These are phyloP conservation scores for Verticillium dahliae DNA, from an alignment of 2,329 filamentous ascomycete species.

Conservation along the genomic window DNA sequence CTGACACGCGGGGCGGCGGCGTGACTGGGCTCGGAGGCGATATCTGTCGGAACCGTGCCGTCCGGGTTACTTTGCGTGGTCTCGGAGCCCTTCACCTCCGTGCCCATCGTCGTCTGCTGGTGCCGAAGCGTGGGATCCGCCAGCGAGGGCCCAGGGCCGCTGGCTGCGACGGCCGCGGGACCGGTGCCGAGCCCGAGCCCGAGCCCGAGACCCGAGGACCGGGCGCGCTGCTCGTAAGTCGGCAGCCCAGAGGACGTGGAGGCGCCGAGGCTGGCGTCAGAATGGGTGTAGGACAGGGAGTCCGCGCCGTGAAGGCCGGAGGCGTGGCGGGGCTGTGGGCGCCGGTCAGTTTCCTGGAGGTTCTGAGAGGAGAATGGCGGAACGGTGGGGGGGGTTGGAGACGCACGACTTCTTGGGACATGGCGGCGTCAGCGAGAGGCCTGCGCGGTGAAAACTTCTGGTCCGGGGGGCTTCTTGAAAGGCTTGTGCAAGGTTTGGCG, in stretches of 20 bases:
- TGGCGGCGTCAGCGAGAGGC: not conserved
- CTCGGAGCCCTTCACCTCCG: not conserved
- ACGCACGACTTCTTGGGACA: not conserved
- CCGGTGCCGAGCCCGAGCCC: not conserved
- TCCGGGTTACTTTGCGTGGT: constrained; percentile 3
- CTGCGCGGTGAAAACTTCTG: not conserved
- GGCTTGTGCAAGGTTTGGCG: not conserved
- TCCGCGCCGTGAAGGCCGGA: constrained; percentile 8
- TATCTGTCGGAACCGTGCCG: not conserved
- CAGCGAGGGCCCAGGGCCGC: constrained; percentile 1
- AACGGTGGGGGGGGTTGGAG: not conserved
- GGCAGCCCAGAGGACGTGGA: constrained; percentile 2
- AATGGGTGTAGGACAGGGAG: constrained; percentile 14
- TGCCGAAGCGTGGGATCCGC: constrained; percentile 1
- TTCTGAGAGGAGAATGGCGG: not conserved
- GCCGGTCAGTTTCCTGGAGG: not conserved
- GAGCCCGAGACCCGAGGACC: constrained; percentile 6
- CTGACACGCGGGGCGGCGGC: constrained; percentile 7
- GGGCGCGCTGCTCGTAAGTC: constrained; percentile 1
- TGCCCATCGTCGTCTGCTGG: constrained; percentile 7
- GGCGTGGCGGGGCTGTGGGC: not conserved
- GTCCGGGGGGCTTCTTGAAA: not conserved
- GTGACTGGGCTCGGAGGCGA: not conserved
- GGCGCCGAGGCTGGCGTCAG: constrained; percentile 9
- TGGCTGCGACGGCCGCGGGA: not conserved